These are phyloP conservation scores for Blastomyces gilchristii DNA, from an alignment of 2,329 filamentous ascomycete species.

Conservation along the genomic window DNA sequence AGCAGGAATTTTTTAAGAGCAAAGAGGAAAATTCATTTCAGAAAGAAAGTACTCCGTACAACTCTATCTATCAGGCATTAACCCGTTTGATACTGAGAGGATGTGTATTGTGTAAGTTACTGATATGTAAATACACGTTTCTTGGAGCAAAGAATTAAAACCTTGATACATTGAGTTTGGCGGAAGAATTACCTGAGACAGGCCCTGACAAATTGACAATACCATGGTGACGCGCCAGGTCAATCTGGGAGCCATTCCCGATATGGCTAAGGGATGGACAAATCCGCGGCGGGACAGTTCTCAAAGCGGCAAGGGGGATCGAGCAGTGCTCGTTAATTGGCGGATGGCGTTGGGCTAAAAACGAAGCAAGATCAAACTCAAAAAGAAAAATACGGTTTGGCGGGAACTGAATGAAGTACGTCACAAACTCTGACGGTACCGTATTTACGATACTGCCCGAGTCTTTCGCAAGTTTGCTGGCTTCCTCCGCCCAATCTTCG, in stretches of 20 bases:
- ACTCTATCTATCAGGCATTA: too few species aligned
- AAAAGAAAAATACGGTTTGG: constrained; percentile 6
- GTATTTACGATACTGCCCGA: neutral
- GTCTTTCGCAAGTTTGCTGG: too few species aligned
- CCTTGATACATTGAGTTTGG: too few species aligned
- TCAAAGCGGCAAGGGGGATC: neutral
- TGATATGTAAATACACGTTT: too few species aligned
- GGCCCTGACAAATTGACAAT: neutral
- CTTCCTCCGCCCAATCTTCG: neutral
- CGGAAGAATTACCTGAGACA: neutral
- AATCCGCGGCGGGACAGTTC: neutral
- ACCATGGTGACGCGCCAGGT: neutral
- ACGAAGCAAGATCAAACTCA: neutral
- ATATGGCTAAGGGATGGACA: neutral
- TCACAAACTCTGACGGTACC: neutral
- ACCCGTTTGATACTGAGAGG: too few species aligned
- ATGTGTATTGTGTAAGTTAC: too few species aligned
- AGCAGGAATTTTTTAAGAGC: too few species aligned
- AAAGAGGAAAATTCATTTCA: too few species aligned
- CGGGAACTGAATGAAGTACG: neutral
- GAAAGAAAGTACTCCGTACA: too few species aligned
- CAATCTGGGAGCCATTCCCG: constrained; percentile 1
- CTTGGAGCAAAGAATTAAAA: too few species aligned
- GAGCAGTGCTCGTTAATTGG: constrained; percentile 2
- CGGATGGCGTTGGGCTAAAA: neutral